phyloP scores from a whole-genome alignment of 768 basidiomycete genomes.

The Myochromella boudieri region DNA sequence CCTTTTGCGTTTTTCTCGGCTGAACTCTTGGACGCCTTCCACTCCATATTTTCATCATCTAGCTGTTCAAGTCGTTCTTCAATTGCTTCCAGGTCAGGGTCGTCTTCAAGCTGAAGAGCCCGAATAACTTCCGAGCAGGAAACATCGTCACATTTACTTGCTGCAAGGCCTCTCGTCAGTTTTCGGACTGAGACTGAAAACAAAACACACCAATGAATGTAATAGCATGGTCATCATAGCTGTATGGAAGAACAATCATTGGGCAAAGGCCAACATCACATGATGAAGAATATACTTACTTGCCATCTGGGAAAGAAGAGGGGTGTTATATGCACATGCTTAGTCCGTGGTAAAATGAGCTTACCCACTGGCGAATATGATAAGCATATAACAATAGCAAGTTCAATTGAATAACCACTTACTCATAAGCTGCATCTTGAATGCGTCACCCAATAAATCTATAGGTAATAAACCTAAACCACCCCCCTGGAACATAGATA shows the following conservation, averaged over 20 bases:
- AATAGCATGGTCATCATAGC: constrained; percentile 58
- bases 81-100: constrained; percentile 50
- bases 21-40: constrained; percentile 39
- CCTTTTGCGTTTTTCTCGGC: constrained; percentile 43
- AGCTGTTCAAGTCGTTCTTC: constrained; percentile 43
- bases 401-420: constrained; percentile 19
- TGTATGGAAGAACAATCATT: constrained; percentile 18
- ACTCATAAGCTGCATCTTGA: constrained; percentile 65
- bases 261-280: background rate
- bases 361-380: constrained; percentile 39
- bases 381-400: constrained; percentile 4
- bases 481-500: too few relatives aligned
- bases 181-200: background rate
- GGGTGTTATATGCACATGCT: background rate
- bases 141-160: constrained; percentile 65
- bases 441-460: constrained; percentile 67
- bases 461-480: background rate
- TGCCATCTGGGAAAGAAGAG: constrained; percentile 42
- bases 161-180: constrained; percentile 24
- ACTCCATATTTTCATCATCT: constrained; percentile 32
- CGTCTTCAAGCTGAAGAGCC: constrained; percentile 49
- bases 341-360: constrained; percentile 13
- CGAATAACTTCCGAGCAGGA: constrained; percentile 57
- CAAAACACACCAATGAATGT: constrained; percentile 54
- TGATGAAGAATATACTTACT: constrained; percentile 36